A percentile compares a stretch with the other conserved stretches of the same genome.
Evolutionary conservation across 139 green algal species (phyloP).

Genomic region (Tetratostichococcus sp.): DNA sequence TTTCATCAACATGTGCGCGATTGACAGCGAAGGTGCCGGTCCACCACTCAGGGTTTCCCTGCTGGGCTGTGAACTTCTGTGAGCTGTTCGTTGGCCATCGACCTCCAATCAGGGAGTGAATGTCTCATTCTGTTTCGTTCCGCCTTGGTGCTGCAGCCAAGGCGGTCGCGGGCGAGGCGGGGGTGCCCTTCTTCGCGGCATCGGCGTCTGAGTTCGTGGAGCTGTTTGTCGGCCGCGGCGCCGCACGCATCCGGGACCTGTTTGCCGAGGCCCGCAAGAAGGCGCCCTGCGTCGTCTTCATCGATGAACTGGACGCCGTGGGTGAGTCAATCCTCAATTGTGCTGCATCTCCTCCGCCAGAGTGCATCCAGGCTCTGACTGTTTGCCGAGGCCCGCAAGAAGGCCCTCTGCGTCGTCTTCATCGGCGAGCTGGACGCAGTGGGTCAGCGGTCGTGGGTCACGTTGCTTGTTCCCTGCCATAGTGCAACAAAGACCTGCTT

Average conservation of each 20-base stretch:
- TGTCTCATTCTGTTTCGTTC: too few species aligned
- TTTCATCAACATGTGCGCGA: too few species aligned
- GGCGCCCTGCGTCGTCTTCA: conserved; percentile 91
- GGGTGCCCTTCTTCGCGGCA: conserved; percentile 88
- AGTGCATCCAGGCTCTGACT: too few species aligned
- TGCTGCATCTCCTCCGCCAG: neutral
- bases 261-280: conserved; percentile 89
- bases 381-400: conserved; percentile 59
- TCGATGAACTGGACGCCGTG: conserved; percentile 97
- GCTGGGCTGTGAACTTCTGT: neutral
- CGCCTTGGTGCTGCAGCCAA: too few species aligned
- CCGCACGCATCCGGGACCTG: conserved; percentile 81
- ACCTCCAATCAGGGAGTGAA: too few species aligned
- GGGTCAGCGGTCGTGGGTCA: conserved; percentile 31
- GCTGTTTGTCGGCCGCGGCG: conserved; percentile 95
- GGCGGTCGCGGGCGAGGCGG: conserved; percentile 85
- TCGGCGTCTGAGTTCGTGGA: conserved; percentile 97
- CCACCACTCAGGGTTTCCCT: neutral
- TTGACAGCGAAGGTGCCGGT: too few species aligned
- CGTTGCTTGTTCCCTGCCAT: too few species aligned
- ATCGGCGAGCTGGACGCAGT: conserved; percentile 98
- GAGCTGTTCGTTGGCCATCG: too few species aligned
- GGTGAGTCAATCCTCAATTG: conserved; percentile 33
- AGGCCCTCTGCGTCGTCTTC: conserved; percentile 90
- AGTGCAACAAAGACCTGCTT: too few species aligned